phyloP scores from a whole-genome alignment of 352 stramenopile genomes.

The Phytophthora cryptogea region DNA sequence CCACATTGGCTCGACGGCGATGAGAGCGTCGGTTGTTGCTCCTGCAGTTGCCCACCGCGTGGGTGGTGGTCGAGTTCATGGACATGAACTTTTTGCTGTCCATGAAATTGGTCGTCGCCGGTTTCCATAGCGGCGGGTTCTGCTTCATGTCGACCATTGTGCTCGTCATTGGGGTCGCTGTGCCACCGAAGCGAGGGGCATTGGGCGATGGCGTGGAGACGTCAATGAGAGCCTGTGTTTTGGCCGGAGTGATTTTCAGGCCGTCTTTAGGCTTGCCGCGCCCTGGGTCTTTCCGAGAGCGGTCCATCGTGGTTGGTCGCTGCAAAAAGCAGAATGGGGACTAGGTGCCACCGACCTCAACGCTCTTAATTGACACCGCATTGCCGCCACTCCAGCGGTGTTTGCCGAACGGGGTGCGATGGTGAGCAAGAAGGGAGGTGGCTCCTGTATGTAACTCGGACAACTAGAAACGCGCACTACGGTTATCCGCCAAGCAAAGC shows the following conservation, averaged over 20 bases:
- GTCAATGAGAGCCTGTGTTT: conserved; percentile 62
- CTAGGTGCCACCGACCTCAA: conserved; percentile 1
- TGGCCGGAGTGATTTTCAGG: conserved; percentile 54
- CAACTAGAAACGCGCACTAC: conserved; percentile 35
- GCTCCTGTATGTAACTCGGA: conserved; percentile 36
- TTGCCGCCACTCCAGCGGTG: conserved; percentile 16
- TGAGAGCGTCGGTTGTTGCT: conserved; percentile 23
- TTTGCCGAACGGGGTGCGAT: conserved; percentile 17
- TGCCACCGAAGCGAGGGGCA: conserved; percentile 22
- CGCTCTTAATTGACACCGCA: conserved; percentile 6
- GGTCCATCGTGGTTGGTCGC: conserved; percentile 32
- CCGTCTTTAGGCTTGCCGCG: conserved; percentile 37
- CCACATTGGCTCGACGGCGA: conserved; percentile 61
- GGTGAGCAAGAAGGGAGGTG: conserved; percentile 12
- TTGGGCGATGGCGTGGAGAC: conserved; percentile 60
- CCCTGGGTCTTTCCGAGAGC: conserved; percentile 35
- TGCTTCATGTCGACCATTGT: conserved; percentile 36
- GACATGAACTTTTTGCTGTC: conserved; percentile 54
- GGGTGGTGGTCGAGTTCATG: conserved; percentile 34
- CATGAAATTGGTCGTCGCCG: conserved; percentile 56
- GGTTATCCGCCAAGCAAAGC: conserved; percentile 29
- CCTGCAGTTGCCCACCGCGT: conserved; percentile 34
- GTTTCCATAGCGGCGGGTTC: conserved; percentile 39
- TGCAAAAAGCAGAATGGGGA: conserved; percentile 30
- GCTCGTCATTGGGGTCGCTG: conserved; percentile 19